Base-by-base conservation (phyloP, 2,329 filamentous ascomycete species). In the Alternaria rosae region DNA sequence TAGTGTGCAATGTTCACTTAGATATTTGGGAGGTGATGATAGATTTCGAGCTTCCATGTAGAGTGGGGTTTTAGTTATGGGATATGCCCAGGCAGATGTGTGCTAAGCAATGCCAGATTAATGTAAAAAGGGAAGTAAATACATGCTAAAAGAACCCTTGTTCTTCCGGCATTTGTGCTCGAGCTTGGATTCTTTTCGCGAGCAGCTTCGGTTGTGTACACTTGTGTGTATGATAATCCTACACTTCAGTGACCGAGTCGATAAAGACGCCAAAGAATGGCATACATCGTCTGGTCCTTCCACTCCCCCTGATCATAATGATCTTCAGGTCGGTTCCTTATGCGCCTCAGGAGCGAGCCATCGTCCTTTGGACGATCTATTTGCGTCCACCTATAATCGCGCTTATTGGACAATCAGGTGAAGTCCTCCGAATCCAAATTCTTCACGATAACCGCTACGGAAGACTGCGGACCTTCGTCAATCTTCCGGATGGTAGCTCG, bases 1-100 rank as follows among this genome's bases (percentile, higher is more conserved):
- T n/a, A 0, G 30, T 1, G 8, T 10, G 9, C 6, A 2, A 17
- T 6, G 9, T 0, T 0, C 0, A 11, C 2, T 8, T 1, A 38
- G 35, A 0, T 38, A 5, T 38, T 38, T 38, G 9, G 8, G 5
- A 38, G 6, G 35, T 38, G 2, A 38, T 17, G n/a, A 11, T 38
- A n/a, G 3, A 38, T 38, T 38, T 10, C 0, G 9, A 0, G 35
- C 35, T 38, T 11, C 4, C 9, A 17, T 17, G 15, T 38, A 1
- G 15, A 9, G 32, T 3, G 30, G 30, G 3, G 6, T 26, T 26
- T 26, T 26, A 26, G 6, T 9, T 26, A 26, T 26, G 6, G 25
- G 32, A 0, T 38, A 38, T 3, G 32, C 15, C 8, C 32, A 38
- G 4, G 32, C 3, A 38, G 4, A 38, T 38, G 2, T 38, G 9